Conservation (phyloP, 768 basidiomycete species). For the Boletellus ananiceps region DNA sequence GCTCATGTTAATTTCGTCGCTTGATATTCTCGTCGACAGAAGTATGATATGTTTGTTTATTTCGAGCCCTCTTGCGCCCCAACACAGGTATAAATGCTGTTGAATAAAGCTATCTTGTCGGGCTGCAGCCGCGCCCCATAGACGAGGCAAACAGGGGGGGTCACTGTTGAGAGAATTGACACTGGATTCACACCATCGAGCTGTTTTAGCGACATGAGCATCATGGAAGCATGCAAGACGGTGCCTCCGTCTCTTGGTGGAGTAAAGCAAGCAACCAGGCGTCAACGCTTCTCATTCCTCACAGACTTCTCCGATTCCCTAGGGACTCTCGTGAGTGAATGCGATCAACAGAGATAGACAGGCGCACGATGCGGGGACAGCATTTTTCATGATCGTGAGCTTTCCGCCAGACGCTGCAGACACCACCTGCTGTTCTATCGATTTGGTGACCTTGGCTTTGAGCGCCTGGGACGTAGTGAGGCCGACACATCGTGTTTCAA, state of each 20-base stretch:
- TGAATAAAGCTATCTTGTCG: neutral
- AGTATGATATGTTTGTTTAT: slow-evolving; percentile 21
- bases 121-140: neutral
- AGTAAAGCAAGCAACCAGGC: neutral
- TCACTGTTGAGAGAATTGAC: too few relatives aligned
- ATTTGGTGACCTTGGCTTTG: slow-evolving; percentile 86
- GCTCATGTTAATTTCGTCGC: slow-evolving; percentile 16
- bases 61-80: neutral
- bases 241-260: slow-evolving; percentile 2
- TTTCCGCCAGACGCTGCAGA: slow-evolving; percentile 84
- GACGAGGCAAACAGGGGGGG: neutral
- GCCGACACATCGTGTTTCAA: neutral
- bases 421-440: slow-evolving; percentile 90
- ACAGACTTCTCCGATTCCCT: slow-evolving; percentile 21
- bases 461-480: slow-evolving; percentile 49
- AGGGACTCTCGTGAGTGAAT: neutral
- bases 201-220: slow-evolving; percentile 1
- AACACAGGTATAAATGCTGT: neutral
- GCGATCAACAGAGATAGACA: neutral
- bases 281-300: slow-evolving; percentile 20
- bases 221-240: slow-evolving; percentile 1
- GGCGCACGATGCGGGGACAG: slow-evolving; percentile 30
- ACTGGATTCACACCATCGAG: neutral
- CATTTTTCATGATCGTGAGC: slow-evolving; percentile 87
- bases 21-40: slow-evolving; percentile 10